Base-by-base conservation (phyloP, 352 stramenopile species). In the Globisporangium acanthophoron region DNA sequence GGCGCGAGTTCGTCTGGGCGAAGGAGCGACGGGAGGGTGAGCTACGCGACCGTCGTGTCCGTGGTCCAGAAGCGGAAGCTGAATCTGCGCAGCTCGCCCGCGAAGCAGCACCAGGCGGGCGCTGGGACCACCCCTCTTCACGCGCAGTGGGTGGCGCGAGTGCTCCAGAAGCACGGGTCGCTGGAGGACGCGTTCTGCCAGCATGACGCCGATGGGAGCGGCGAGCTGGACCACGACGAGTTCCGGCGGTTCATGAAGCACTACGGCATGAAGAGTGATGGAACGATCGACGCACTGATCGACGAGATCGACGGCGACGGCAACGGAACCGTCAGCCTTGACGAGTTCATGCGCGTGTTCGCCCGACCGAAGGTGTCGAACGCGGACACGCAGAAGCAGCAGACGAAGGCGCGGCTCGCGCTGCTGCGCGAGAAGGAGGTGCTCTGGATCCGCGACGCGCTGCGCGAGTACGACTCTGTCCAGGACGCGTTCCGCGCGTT, bases 171-270 rank as follows among this genome's bases (percentile, higher is more conserved):
- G 39, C 61, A 79, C 50, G 56, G 59, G 35, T 71, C 73, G 21
- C 56, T 82, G 4, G 62, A 75, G 20, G 65, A 72, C 2, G 61
- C 64, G 6, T 85, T 87, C 45, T 56, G 58, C 3, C 56, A 65
- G 16, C 67, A 69, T 45, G 67, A 85, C 52, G 50, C 56, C 0
- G 73, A 86, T 50, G 66, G 64, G 9, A 83, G 63, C 27, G 71
- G 73, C 2, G 62, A 88, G 53, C 52, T 84, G 3, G 61, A 80
- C 24, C 61, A 76, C 41, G 65, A 83, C 40, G 75, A 80, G 48
- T 84, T 88, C 54, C 62, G 66, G 3, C 62, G 62, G 3, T 73
- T 88, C 47, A 75, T 88, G 67, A 73, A 74, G 20, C 73, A 82
- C 52, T 82, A 70, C 24, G 74, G 75, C 6, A 63, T 80, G 39